Evolutionary conservation across 768 basidiomycete species (phyloP).

Genomic region (Strobilomyces confusus): DNA sequence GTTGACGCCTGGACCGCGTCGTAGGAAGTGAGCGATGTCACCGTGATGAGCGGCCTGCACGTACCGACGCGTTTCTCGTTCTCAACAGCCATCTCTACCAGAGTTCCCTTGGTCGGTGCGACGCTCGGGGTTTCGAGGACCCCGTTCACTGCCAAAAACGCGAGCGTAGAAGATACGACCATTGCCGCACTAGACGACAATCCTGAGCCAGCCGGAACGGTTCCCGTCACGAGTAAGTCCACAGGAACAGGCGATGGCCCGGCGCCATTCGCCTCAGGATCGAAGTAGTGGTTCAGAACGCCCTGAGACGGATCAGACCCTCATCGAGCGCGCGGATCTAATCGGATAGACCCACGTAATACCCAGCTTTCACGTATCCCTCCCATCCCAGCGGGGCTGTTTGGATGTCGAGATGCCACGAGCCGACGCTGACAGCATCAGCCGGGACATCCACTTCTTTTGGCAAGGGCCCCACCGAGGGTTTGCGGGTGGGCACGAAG

Average conservation of each 20-base stretch:
- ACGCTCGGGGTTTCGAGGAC: constrained; percentile 37
- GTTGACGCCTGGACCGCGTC: constrained; percentile 50
- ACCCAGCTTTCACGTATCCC: constrained; percentile 84
- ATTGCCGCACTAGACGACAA: constrained; percentile 87
- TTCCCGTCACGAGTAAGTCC: constrained; percentile 75
- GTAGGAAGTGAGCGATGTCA: neutral
- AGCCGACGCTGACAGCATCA: constrained; percentile 38
- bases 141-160: constrained; percentile 74
- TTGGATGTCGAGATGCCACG: constrained; percentile 71
- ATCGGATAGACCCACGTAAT: constrained; percentile 51
- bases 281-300: constrained; percentile 61
- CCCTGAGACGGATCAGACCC: constrained; percentile 39
- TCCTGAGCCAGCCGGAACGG: constrained; percentile 84
- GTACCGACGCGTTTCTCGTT: constrained; percentile 80
- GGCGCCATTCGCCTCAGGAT: constrained; percentile 11
- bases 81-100: constrained; percentile 77
- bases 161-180: constrained; percentile 82
- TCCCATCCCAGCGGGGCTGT: constrained; percentile 73
- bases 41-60: constrained; percentile 2
- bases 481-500: constrained; percentile 51
- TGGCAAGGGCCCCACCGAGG: constrained; percentile 19
- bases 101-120: constrained; percentile 52
- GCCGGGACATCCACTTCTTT: constrained; percentile 29
- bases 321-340: neutral
- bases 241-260: constrained; percentile 48